A percentile compares a stretch with the other conserved stretches of the same genome.
Evolutionary conservation across 2,329 filamentous ascomycete genomes (phyloP).

Genomic region (Scedosporium apiospermum): DNA sequence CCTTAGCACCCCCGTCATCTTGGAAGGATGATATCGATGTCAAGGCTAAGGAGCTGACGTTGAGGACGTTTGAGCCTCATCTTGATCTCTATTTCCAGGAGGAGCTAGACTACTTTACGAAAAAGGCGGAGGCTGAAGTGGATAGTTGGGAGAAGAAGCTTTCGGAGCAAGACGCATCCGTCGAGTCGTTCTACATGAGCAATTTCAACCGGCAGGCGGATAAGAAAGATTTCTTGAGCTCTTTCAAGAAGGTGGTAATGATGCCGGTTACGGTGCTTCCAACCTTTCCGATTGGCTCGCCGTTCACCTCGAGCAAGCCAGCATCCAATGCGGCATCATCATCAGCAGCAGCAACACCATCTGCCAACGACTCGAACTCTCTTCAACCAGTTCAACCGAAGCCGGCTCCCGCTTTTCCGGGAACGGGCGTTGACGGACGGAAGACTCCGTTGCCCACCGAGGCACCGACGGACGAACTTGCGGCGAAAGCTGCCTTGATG

Average conservation of each 20-base stretch:
- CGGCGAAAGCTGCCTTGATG: conserved; percentile 97
- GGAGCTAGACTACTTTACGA: conserved; percentile 78
- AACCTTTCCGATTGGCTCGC: conserved; percentile 50
- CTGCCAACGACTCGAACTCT: conserved; percentile 17
- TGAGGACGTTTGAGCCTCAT: conserved; percentile 78
- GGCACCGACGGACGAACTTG: conserved; percentile 80
- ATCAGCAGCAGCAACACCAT: background rate
- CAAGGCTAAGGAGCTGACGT: conserved; percentile 57
- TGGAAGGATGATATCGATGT: conserved; percentile 49
- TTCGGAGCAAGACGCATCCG: conserved; percentile 79
- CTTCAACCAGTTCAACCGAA: conserved; percentile 2
- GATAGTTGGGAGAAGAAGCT: conserved; percentile 84
- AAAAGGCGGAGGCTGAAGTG: conserved; percentile 67
- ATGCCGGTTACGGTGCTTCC: conserved; percentile 91
- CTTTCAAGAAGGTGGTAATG: conserved; percentile 98
- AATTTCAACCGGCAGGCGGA: conserved; percentile 90
- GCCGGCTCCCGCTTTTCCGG: conserved; percentile 11
- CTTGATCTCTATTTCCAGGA: conserved; percentile 90
- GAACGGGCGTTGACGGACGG: conserved; percentile 21
- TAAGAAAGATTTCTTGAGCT: conserved; percentile 91
- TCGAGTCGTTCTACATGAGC: conserved; percentile 92
- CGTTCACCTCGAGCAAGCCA: conserved; percentile 40
- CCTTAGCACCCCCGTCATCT: conserved; percentile 57
- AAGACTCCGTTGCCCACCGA: conserved; percentile 42
- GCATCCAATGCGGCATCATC: background rate